Base-by-base conservation (phyloP, 805 yeast genomes). In the Nakazawaea ishiwadae region DNA sequence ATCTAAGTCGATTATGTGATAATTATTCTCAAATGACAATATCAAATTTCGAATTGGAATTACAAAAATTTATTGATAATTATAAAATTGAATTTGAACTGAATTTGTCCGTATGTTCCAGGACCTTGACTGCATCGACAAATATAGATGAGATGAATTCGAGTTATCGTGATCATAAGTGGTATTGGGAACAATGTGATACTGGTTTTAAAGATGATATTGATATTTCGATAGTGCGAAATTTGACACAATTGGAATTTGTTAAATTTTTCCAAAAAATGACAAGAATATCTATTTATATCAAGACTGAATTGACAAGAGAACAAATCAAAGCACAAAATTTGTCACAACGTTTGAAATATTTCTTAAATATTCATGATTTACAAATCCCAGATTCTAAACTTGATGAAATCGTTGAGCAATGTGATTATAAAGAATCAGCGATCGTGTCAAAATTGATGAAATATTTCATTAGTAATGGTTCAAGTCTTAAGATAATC, bases 171-270 rank as follows among this genome's bases (percentile, higher is more conserved):
- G 14, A 17, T 3, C 90, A 83, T 54, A 68, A 65, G 44, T 60
- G 59, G 23, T 48, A 56, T 29, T 70, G 77, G 72, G 78, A 73
- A 40, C 73, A 73, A 43, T 77, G 81, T 3, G 48, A 31, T 9
- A 8, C 9, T 15, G 66, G 3, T 68, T 63, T 30, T 58, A 61
- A 55, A 9, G 60, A 69, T 46, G 48, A 51, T 3, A 51, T 69
- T 17, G 76, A 72, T 49, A 7, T 44, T 3, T 29, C 43, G 0
- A 15, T 64, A 0, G 46, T 78, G 0, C 45, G 55, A 15, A 38
- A 40, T 0, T 39, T 79, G 9, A 59, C 62, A 0, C 55, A 62
- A 32, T 35, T 48, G 0, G 52, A 56, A 1, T 68, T 74, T 43
- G 14, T 53, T n/a, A 33, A 44, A 1, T 75, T 73, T 52, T 63